Conservation (phyloP, 2,329 filamentous ascomycete species). For the Aspergillus pseudoviridinutans region DNA sequence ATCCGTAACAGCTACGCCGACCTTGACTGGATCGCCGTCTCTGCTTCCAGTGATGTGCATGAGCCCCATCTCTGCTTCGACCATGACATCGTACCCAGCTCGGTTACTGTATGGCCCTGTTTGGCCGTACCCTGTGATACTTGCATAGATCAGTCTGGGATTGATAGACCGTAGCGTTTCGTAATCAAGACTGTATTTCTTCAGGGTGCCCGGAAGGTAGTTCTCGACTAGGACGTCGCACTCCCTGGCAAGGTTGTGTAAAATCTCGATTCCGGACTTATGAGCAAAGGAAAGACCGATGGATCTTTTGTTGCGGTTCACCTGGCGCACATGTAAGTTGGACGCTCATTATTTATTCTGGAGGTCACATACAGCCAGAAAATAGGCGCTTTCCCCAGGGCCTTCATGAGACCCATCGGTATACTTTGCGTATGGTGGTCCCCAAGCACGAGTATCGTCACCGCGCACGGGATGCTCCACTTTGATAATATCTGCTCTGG, state of each 20-base stretch:
- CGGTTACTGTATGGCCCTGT: slow-evolving; percentile 83
- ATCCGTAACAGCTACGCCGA: slow-evolving; percentile 95
- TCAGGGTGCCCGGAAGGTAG: slow-evolving; percentile 83
- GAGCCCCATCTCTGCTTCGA: slow-evolving; percentile 93
- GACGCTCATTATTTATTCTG: background rate
- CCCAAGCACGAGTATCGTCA: slow-evolving; percentile 95
- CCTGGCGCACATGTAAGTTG: slow-evolving; percentile 48
- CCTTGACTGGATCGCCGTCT: slow-evolving; percentile 90
- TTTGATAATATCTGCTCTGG: slow-evolving; percentile 92
- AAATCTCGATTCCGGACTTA: slow-evolving; percentile 73
- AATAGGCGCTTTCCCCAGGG: slow-evolving; percentile 92
- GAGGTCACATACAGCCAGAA: slow-evolving; percentile 64
- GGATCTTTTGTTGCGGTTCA: slow-evolving; percentile 96
- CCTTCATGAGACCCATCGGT: slow-evolving; percentile 54
- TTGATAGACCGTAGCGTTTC: slow-evolving; percentile 76
- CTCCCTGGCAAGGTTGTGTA: slow-evolving; percentile 77
- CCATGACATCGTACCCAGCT: slow-evolving; percentile 98
- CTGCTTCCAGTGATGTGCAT: slow-evolving; percentile 96
- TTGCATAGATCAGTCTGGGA: slow-evolving; percentile 84
- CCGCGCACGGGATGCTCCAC: slow-evolving; percentile 88
- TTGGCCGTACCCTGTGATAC: slow-evolving; percentile 95
- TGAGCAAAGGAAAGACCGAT: slow-evolving; percentile 88
- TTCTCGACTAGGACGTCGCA: slow-evolving; percentile 96
- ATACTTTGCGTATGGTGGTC: slow-evolving; percentile 86
- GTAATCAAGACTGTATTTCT: slow-evolving; percentile 90